Conservation (phyloP, 441 rosid species). For the Syzygium syzygioides region DNA sequence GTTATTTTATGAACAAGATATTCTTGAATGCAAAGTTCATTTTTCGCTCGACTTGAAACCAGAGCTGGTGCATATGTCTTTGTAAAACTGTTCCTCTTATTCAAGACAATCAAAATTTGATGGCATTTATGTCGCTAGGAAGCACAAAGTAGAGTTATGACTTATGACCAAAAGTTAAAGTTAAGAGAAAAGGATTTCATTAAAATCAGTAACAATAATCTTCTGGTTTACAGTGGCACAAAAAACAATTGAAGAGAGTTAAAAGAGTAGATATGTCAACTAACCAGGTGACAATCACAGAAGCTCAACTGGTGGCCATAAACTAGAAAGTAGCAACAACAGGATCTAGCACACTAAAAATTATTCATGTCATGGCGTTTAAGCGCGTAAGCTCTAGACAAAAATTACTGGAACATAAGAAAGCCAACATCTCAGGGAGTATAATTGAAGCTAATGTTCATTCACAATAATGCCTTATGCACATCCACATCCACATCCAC, state of each 20-base stretch:
- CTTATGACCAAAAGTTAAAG: background rate
- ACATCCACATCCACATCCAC: background rate
- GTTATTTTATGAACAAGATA: background rate
- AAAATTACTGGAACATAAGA: background rate
- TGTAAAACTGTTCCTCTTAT: background rate
- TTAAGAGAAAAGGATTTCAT: background rate
- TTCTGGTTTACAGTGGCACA: background rate
- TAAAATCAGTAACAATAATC: background rate
- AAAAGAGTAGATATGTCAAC: background rate
- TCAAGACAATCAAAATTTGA: background rate
- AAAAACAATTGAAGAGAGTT: background rate
- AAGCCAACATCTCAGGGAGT: background rate
- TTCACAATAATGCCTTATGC: background rate
- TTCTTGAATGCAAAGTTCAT: background rate
- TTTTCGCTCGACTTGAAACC: background rate
- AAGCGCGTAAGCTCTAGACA: background rate
- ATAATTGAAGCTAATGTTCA: background rate
- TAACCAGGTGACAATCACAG: background rate
- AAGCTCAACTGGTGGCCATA: background rate
- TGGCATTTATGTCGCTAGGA: background rate
- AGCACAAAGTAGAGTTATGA: background rate
- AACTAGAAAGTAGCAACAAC: background rate
- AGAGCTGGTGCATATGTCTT: background rate
- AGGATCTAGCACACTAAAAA: background rate
- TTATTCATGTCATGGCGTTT: background rate